A percentile compares a stretch with the other conserved stretches of the same genome.
Evolutionary conservation across 257 asterid species (phyloP).

Genomic region (Linaria vulgaris): DNA sequence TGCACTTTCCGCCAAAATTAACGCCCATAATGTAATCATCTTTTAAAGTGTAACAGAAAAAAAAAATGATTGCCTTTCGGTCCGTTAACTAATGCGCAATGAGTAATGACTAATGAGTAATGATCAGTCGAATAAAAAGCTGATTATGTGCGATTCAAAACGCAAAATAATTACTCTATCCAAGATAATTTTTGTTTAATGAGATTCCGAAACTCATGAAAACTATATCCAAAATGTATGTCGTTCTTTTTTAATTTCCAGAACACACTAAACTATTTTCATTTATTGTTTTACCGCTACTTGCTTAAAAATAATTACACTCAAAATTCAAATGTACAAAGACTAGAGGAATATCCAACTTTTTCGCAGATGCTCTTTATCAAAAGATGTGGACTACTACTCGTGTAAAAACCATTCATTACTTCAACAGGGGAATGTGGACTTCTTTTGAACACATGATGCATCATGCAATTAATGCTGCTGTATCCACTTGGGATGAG

Average conservation of each 20-base stretch:
- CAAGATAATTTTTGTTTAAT: too few species aligned
- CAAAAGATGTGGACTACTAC: constrained; percentile 1
- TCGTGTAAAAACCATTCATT: neutral
- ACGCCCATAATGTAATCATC: neutral
- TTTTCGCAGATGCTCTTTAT: neutral
- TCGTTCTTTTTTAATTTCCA: too few species aligned
- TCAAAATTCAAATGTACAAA: neutral
- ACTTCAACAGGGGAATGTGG: neutral
- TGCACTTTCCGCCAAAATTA: constrained; percentile 7
- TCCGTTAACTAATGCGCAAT: neutral
- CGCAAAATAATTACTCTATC: too few species aligned
- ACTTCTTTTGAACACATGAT: constrained; percentile 8
- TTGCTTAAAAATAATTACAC: too few species aligned
- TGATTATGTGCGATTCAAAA: too few species aligned
- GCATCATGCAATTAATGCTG: constrained; percentile 8
- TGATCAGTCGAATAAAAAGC: too few species aligned
- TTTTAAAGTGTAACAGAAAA: neutral
- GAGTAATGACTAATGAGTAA: too few species aligned
- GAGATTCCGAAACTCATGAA: too few species aligned
- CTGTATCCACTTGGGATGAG: constrained; percentile 4
- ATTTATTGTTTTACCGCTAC: too few species aligned
- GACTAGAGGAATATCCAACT: neutral
- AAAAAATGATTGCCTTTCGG: neutral
- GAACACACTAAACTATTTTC: too few species aligned
- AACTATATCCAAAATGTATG: too few species aligned